phyloP scores from a whole-genome alignment of 139 green algal species.

The Ettlia oleoabundans region DNA sequence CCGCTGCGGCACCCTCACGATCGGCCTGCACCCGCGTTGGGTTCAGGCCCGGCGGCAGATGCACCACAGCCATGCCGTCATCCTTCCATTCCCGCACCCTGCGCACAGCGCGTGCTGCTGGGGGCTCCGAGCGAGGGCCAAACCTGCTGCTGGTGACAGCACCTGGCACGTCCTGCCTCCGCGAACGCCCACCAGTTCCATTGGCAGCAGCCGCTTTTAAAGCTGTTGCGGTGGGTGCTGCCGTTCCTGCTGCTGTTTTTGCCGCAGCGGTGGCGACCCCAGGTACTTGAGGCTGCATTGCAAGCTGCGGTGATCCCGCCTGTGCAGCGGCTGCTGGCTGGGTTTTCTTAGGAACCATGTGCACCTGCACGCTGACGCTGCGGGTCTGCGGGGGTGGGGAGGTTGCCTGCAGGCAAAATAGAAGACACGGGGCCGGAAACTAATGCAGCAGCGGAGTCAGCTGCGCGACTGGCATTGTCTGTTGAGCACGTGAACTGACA shows the following conservation, averaged over 20 bases:
- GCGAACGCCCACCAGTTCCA: too few species aligned
- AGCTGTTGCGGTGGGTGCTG: too few species aligned
- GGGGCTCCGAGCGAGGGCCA: too few species aligned
- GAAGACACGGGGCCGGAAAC: not conserved
- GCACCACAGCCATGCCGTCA: not conserved
- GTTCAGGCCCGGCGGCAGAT: not conserved
- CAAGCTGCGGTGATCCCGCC: too few species aligned
- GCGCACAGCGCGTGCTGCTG: not conserved
- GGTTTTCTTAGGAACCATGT: not conserved
- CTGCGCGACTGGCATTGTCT: too few species aligned
- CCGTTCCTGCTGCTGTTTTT: too few species aligned
- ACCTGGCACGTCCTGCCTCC: too few species aligned
- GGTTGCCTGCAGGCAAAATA: not conserved
- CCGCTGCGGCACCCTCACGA: not conserved
- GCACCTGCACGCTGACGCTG: not conserved
- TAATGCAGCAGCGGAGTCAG: not conserved
- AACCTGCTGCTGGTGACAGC: not conserved
- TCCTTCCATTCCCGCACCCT: not conserved
- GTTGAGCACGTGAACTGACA: too few species aligned
- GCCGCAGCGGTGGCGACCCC: too few species aligned
- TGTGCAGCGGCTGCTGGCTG: not conserved
- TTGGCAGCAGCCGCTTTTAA: too few species aligned
- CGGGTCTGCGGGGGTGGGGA: too few species aligned
- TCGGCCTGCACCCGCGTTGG: conserved; percentile 1
- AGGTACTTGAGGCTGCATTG: too few species aligned